Evolutionary conservation across 495 filamentous ascomycete species (phyloP).

Genomic region (Haplographium delicatum): DNA sequence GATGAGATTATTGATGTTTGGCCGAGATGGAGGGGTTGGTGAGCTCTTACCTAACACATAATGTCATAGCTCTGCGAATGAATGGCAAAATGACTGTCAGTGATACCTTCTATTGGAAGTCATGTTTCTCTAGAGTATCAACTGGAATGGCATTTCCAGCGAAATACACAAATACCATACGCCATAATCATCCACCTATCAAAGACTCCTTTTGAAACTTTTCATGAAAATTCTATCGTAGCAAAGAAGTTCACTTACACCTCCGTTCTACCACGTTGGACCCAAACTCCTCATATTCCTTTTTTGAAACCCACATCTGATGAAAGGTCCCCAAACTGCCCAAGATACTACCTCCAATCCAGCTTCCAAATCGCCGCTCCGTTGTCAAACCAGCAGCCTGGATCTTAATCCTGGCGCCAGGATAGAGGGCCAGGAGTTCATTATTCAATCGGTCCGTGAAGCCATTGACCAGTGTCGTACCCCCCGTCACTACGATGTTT

Average conservation of each 20-base stretch:
- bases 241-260: constrained; percentile 51
- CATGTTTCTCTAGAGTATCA: not conserved
- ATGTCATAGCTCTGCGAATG: no score
- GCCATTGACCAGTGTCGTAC: constrained; percentile 75
- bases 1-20: constrained; percentile 67
- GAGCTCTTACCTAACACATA: no score
- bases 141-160: constrained; percentile 1
- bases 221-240: no score
- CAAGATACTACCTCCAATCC: constrained; percentile 95
- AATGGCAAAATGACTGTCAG: no score
- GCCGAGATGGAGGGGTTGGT: constrained; percentile 59
- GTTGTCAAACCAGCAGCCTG: constrained; percentile 77
- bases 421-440: constrained; percentile 73
- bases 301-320: constrained; percentile 93
- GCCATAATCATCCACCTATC: constrained; percentile 1
- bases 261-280: constrained; percentile 68
- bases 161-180: not conserved
- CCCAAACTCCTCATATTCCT: constrained; percentile 79
- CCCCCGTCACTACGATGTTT: constrained; percentile 92
- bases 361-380: constrained; percentile 84
- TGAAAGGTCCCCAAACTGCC: constrained; percentile 98
- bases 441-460: constrained; percentile 84
- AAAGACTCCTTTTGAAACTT: no score
- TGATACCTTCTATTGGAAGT: no score
- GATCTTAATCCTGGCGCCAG: constrained; percentile 76